Percentiles rank a stretch among this genome's conserved stretches.
Conservation (phyloP, 768 basidiomycete species). For the Baorangia bicolor region DNA sequence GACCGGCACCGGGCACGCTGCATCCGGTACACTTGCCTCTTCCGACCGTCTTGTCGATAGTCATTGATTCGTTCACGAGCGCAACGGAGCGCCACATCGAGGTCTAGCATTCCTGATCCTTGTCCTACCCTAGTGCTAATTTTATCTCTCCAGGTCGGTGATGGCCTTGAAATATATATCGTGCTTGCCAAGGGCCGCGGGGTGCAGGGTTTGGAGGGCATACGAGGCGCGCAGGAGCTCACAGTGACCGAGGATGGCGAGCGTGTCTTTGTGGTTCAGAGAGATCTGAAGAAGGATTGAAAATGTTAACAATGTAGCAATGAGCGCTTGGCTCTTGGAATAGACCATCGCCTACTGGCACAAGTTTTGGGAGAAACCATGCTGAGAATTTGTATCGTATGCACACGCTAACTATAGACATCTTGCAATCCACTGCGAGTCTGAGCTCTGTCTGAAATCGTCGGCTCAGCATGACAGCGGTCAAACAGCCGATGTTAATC, state of each 20-base stretch:
- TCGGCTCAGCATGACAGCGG: too few relatives aligned
- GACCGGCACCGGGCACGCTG: slow-evolving; percentile 62
- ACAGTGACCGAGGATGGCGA: slow-evolving; percentile 62
- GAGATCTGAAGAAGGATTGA: slow-evolving; percentile 84
- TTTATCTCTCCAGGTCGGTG: slow-evolving; percentile 68
- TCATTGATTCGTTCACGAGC: slow-evolving; percentile 94
- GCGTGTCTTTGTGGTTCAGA: slow-evolving; percentile 70
- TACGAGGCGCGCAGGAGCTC: slow-evolving; percentile 63
- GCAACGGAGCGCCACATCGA: slow-evolving; percentile 99
- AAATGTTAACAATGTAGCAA: neutral
- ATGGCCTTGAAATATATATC: slow-evolving; percentile 91
- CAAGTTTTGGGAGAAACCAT: neutral
- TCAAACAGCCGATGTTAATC: too few relatives aligned
- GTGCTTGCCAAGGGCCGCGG: slow-evolving; percentile 70
- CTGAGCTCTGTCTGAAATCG: too few relatives aligned
- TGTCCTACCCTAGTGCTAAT: neutral
- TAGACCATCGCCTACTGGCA: neutral
- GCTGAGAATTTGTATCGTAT: neutral
- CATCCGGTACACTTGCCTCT: slow-evolving; percentile 85
- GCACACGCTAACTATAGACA: neutral
- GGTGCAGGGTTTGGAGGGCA: slow-evolving; percentile 53
- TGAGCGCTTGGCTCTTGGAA: neutral
- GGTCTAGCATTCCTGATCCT: slow-evolving; percentile 43
- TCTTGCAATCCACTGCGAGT: neutral
- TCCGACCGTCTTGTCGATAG: slow-evolving; percentile 74